These are phyloP conservation scores for Fusarium sp. DNA, from an alignment of 2,329 filamentous ascomycete species.

Conservation along the genomic window DNA sequence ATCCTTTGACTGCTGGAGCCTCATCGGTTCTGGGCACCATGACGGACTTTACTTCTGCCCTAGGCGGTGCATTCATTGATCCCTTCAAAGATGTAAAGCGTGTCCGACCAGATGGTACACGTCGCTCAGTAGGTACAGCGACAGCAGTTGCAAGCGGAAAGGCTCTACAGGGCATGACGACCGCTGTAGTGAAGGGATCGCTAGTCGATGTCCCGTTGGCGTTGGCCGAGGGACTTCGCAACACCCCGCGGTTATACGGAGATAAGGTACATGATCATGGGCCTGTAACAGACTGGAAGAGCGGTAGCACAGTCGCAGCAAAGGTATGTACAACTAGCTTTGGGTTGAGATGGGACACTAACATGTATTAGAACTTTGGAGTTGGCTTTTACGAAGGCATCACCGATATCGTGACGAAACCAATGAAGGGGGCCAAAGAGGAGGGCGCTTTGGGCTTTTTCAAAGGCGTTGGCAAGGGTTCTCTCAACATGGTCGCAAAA, in stretches of 20 bases:
- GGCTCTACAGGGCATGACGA: neutral
- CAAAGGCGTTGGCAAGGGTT: neutral
- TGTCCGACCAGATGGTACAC: neutral
- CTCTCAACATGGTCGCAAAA: neutral
- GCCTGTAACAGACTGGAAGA: neutral
- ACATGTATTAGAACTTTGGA: neutral
- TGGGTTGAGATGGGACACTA: too few species aligned
- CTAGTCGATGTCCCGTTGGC: neutral
- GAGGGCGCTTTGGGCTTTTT: neutral
- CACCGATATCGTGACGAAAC: neutral
- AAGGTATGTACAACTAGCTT: neutral
- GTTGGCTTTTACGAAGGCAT: neutral
- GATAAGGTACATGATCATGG: neutral
- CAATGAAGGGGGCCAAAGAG: neutral
- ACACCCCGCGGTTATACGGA: neutral
- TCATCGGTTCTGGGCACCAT: neutral
- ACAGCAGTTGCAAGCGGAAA: neutral
- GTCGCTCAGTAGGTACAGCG: neutral
- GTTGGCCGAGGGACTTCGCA: neutral
- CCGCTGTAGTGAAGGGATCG: neutral
- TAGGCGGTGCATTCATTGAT: neutral
- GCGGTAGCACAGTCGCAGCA: neutral
- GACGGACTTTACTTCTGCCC: neutral
- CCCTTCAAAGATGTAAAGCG: constrained; percentile 1
- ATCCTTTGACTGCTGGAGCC: neutral